Conservation (phyloP, 2,329 filamentous ascomycete species). For the Lecanicillium sp. region DNA sequence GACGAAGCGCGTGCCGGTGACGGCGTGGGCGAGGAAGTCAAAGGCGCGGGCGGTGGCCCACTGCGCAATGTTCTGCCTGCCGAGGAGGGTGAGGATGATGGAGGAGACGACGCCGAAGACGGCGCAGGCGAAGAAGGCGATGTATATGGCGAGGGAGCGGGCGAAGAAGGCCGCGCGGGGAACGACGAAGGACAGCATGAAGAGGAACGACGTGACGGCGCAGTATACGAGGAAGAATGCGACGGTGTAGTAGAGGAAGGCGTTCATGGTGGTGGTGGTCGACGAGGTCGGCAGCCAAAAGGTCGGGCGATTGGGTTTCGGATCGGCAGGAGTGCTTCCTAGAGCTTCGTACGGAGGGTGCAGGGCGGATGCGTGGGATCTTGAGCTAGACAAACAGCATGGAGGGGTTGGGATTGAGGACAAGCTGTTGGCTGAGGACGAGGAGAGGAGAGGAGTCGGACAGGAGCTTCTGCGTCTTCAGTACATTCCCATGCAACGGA, state of each 20-base stretch:
- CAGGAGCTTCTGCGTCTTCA: background rate
- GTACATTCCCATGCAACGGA: background rate
- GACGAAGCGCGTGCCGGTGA: conserved; percentile 73
- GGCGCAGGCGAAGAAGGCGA: conserved; percentile 54
- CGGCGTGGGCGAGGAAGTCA: conserved; percentile 68
- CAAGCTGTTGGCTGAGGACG: background rate
- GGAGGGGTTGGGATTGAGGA: background rate
- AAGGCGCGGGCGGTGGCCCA: conserved; percentile 78
- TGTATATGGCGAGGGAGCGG: conserved; percentile 60
- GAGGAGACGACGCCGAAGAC: conserved; percentile 72
- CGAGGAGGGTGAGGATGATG: conserved; percentile 62
- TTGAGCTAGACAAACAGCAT: background rate
- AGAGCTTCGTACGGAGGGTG: background rate
- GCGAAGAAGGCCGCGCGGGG: conserved; percentile 62
- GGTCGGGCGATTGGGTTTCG: background rate
- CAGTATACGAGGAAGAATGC: conserved; percentile 48
- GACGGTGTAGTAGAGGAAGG: conserved; percentile 31
- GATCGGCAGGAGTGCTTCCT: no score
- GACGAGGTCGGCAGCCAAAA: background rate
- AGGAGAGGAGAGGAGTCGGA: background rate
- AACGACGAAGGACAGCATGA: conserved; percentile 53
- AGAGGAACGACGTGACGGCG: conserved; percentile 50
- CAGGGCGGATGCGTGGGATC: background rate
- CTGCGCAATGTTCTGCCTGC: conserved; percentile 72
- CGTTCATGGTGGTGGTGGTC: conserved; percentile 25